Conservation (phyloP, 1,284 basidiomycete species). For the Apiotrichum gamsii region DNA sequence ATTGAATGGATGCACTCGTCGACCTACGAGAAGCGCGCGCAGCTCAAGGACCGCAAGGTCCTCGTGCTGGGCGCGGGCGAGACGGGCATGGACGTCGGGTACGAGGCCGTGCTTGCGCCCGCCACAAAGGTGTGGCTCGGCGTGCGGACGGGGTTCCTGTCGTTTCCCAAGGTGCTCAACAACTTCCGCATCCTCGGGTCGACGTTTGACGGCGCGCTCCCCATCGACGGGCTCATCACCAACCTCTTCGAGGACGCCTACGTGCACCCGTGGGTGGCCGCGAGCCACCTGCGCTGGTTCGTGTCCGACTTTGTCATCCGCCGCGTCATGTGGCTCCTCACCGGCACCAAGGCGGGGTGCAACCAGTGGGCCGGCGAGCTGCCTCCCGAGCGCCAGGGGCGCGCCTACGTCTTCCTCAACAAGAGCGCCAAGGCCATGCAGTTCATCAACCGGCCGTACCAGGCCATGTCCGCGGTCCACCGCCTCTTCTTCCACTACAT, state of each 20-base stretch:
- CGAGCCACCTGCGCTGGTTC: conserved; percentile 58
- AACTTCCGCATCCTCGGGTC: conserved; percentile 58
- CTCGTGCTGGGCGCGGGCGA: conserved; percentile 60
- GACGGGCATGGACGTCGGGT: conserved; percentile 61
- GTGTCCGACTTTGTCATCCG: conserved; percentile 62
- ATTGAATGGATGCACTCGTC: conserved; percentile 53
- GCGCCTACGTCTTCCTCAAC: conserved; percentile 51
- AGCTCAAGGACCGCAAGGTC: conserved; percentile 52
- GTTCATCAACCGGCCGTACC: conserved; percentile 58
- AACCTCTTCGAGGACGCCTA: conserved; percentile 44
- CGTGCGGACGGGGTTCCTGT: conserved; percentile 54
- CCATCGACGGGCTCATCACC: conserved; percentile 53
- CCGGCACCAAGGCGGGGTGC: conserved; percentile 59
- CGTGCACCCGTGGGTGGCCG: conserved; percentile 55
- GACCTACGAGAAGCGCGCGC: conserved; percentile 52
- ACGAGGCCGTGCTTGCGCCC: conserved; percentile 50
- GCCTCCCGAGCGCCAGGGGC: conserved; percentile 56
- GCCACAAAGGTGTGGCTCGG: conserved; percentile 56
- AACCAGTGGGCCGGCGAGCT: conserved; percentile 65
- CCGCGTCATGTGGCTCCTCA: conserved; percentile 57
- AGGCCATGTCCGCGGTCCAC: conserved; percentile 50
- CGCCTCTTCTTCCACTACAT: conserved; percentile 55
- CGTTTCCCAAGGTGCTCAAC: conserved; percentile 58
- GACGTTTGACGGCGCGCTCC: conserved; percentile 52
- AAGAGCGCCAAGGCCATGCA: conserved; percentile 53